These are phyloP conservation scores for Mrakia gelida DNA, from an alignment of 768 basidiomycete genomes.

Conservation along the genomic window DNA sequence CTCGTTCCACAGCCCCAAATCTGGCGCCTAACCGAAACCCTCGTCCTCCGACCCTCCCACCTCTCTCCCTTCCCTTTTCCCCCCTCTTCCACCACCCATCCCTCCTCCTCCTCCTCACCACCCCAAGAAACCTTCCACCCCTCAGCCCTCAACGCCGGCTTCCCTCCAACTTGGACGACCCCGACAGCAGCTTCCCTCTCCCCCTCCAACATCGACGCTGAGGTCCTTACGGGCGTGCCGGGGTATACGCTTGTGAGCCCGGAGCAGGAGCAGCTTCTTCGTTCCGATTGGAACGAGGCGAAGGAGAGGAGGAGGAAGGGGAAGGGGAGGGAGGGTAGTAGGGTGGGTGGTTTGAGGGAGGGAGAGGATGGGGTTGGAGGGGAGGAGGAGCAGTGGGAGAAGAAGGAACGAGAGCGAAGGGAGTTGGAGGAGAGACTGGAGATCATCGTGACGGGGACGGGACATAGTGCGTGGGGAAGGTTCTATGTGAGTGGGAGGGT, in stretches of 20 bases:
- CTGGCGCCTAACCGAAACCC: constrained; percentile 22
- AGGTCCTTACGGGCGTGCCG: constrained; percentile 37
- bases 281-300: constrained; percentile 2
- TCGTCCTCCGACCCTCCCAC: constrained; percentile 3
- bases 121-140: not conserved
- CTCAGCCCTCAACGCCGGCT: constrained; percentile 11
- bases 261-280: constrained; percentile 30
- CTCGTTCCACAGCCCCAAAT: constrained; percentile 18
- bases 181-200: constrained; percentile 39
- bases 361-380: constrained; percentile 24
- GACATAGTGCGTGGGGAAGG: constrained; percentile 44
- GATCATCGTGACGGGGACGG: constrained; percentile 42
- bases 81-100: not conserved
- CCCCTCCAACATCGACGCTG: constrained; percentile 37
- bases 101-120: not conserved
- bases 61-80: not conserved
- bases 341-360: too few species aligned
- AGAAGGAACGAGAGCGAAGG: constrained; percentile 32
- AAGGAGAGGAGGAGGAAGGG: constrained; percentile 32
- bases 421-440: constrained; percentile 39
- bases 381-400: constrained; percentile 35
- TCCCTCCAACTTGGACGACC: constrained; percentile 24
- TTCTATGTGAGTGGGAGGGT: constrained; percentile 44
- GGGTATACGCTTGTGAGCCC: constrained; percentile 37
- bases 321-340: constrained; percentile 32